Evolutionary conservation across 495 filamentous ascomycete genomes (phyloP).

Genomic region (Penicillium ucsense): DNA sequence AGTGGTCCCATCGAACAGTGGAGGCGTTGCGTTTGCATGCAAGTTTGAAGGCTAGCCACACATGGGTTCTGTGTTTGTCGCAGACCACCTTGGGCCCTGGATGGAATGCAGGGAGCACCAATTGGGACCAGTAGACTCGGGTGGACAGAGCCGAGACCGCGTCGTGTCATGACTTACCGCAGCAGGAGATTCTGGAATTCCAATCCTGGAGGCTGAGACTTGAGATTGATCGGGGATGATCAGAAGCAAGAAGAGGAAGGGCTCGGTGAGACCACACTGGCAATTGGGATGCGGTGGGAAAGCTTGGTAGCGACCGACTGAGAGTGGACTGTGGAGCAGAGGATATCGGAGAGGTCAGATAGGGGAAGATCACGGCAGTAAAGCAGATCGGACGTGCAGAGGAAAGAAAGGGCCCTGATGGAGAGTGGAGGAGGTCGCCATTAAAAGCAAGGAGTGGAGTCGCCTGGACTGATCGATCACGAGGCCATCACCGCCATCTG

Average conservation of each 20-base stretch:
- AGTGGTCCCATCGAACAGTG: not conserved
- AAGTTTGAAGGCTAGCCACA: not conserved
- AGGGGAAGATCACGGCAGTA: not conserved
- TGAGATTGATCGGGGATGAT: not conserved
- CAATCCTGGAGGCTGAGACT: not conserved
- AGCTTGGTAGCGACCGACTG: no score
- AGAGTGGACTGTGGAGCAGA: no score
- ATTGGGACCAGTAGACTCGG: not conserved
- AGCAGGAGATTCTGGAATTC: not conserved
- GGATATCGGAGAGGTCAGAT: no score
- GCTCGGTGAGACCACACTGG: not conserved
- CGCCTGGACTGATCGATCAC: slow-evolving; percentile 3
- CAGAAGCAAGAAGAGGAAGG: slow-evolving; percentile 4
- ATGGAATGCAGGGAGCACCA: slow-evolving; percentile 13
- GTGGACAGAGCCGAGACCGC: not conserved
- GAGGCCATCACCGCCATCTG: not conserved
- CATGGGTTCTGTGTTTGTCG: not conserved
- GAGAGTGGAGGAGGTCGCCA: slow-evolving; percentile 3
- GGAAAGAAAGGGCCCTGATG: slow-evolving; percentile 2
- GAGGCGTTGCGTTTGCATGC: not conserved
- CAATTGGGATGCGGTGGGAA: no score
- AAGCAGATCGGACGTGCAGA: slow-evolving; percentile 4
- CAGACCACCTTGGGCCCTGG: not conserved
- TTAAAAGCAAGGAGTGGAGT: slow-evolving; percentile 2
- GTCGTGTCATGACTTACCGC: slow-evolving; percentile 7